A percentile compares a stretch with the other conserved stretches of the same genome.
These are phyloP conservation scores for Solanum rostratum DNA, from an alignment of 257 asterid species.

Conservation along the genomic window DNA sequence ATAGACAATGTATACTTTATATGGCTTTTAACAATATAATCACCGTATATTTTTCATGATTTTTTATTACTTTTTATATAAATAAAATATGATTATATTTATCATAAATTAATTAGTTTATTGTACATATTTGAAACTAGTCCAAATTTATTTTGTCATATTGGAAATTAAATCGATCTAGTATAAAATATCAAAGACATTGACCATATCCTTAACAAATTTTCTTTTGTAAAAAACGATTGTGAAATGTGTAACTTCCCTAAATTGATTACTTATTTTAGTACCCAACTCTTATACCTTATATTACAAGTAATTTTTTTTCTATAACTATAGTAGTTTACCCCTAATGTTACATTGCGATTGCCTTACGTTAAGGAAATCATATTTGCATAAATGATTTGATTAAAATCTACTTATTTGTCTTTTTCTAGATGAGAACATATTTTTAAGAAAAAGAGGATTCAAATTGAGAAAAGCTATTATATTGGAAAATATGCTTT, in stretches of 20 bases:
- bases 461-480: not conserved
- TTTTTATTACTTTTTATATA: too few relatives aligned
- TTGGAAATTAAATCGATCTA: too few relatives aligned
- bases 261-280: not conserved
- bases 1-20: too few relatives aligned
- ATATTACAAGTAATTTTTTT: not conserved
- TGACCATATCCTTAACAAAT: not conserved
- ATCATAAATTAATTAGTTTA: too few relatives aligned
- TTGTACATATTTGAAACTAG: too few relatives aligned
- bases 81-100: too few relatives aligned
- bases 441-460: not conserved
- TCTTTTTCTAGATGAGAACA: not conserved
- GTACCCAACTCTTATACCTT: not conserved
- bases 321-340: not conserved
- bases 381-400: not conserved
- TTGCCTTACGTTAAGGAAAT: not conserved
- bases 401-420: not conserved
- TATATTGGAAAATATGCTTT: not conserved
- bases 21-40: too few relatives aligned
- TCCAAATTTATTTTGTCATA: too few relatives aligned
- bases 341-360: not conserved
- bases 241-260: not conserved
- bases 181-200: not conserved
- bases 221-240: not conserved
- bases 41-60: too few relatives aligned